phyloP scores from a whole-genome alignment of 2,329 filamentous ascomycete species.

The Aspergillus terreus region DNA sequence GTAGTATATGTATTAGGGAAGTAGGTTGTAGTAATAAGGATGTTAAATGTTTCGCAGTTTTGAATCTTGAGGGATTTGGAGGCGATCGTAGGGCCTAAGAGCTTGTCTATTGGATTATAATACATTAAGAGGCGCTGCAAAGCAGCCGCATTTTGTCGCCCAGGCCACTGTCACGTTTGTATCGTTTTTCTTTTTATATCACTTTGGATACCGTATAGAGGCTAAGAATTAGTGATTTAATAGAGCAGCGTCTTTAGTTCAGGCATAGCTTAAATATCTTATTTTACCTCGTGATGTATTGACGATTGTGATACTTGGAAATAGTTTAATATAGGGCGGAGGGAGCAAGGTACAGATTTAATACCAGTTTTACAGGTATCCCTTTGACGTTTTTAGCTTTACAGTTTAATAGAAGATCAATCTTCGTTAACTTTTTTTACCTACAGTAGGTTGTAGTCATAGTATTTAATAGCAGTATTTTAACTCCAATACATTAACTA shows the following conservation, averaged over 20 bases:
- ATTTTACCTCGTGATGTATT: constrained; percentile 19
- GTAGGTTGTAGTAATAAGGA: too few relatives aligned
- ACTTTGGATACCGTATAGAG: constrained; percentile 23
- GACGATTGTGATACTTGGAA: constrained; percentile 25
- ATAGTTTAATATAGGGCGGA: constrained; percentile 18
- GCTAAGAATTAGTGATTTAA: constrained; percentile 19
- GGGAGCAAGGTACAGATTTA: constrained; percentile 23
- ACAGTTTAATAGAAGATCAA: not conserved
- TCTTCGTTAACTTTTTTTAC: not conserved
- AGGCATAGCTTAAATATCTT: constrained; percentile 5
- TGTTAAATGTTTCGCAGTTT: too few relatives aligned
- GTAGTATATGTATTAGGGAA: too few relatives aligned
- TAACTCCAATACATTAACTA: too few relatives aligned
- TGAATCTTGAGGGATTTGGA: too few relatives aligned
- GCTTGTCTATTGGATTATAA: too few relatives aligned
- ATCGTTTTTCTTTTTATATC: constrained; percentile 10
- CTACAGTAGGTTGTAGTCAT: not conserved
- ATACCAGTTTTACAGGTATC: constrained; percentile 36
- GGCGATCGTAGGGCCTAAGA: too few relatives aligned
- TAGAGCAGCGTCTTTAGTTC: constrained; percentile 21
- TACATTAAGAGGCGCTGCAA: too few relatives aligned
- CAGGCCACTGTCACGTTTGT: not conserved
- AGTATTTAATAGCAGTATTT: too few relatives aligned
- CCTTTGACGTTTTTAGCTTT: constrained; percentile 12
- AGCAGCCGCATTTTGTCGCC: too few relatives aligned